Percentiles rank a stretch among this genome's conserved stretches.
Evolutionary conservation across 192 early-diverging fungal genomes (phyloP).

Genomic region (Glomus cerebriforme): DNA sequence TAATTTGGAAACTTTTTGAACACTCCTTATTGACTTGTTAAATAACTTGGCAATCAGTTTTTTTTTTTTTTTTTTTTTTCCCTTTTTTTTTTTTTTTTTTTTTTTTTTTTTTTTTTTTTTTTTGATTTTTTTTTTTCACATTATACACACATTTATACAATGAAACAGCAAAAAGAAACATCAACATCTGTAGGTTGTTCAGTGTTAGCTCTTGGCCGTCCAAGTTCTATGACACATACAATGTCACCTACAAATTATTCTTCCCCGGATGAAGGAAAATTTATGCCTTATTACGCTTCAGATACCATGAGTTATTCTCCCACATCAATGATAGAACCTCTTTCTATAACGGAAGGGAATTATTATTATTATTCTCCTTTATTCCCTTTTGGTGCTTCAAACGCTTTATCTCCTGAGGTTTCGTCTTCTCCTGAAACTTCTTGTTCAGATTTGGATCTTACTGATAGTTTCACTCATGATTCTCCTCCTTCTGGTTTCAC

Average conservation of each 20-base stretch:
- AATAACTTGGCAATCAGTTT: background rate
- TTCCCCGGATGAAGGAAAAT: slow-evolving; percentile 6
- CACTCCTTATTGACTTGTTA: background rate
- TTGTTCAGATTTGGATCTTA: slow-evolving; percentile 13
- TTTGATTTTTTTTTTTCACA: background rate
- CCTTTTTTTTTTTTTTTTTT: background rate
- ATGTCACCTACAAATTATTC: slow-evolving; percentile 7
- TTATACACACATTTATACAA: background rate
- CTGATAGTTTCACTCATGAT: slow-evolving; percentile 6
- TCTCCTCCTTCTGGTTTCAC: slow-evolving; percentile 6
- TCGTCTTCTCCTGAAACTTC: slow-evolving; percentile 9
- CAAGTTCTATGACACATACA: slow-evolving; percentile 3
- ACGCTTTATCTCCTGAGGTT: slow-evolving; percentile 3
- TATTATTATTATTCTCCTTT: slow-evolving; percentile 24
- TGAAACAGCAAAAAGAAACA: slow-evolving; percentile 24
- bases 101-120: no score
- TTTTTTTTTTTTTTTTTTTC: background rate
- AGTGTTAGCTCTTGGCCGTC: slow-evolving; percentile 17
- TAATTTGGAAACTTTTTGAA: background rate
- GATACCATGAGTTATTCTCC: background rate
- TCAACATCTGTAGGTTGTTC: slow-evolving; percentile 13
- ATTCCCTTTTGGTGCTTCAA: background rate
- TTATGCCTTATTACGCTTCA: background rate
- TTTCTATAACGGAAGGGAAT: background rate
- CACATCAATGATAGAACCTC: slow-evolving; percentile 15